Evolutionary conservation across 345 rosid species (phyloP).

Genomic region (Microthlaspi erraticum): DNA sequence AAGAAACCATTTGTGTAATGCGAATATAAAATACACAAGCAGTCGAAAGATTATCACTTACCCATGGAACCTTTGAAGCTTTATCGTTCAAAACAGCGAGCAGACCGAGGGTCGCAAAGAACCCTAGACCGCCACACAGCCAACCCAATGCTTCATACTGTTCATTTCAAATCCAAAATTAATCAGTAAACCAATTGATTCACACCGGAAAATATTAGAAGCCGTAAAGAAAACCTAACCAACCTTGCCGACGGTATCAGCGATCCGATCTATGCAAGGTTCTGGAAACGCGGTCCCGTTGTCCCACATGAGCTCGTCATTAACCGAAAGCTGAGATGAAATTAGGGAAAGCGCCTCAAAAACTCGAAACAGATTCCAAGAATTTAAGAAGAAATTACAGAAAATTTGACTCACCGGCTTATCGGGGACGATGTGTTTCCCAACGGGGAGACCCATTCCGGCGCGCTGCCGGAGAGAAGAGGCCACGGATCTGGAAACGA

Average conservation of each 20-base stretch:
- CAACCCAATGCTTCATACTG: constrained; percentile 98
- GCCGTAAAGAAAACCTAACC: neutral
- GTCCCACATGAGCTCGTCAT: constrained; percentile 95
- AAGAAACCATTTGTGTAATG: constrained; percentile 1
- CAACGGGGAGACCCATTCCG: constrained; percentile 97
- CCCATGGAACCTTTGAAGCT: constrained; percentile 88
- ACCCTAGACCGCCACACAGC: constrained; percentile 92
- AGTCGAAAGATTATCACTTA: constrained; percentile 49
- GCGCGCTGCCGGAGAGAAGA: constrained; percentile 86
- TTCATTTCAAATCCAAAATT: constrained; percentile 1
- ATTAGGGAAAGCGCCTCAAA: constrained; percentile 1
- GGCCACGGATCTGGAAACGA: constrained; percentile 68
- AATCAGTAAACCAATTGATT: neutral
- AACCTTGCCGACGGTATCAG: constrained; percentile 97
- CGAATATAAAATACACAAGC: neutral
- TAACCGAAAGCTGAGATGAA: constrained; percentile 65
- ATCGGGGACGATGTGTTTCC: constrained; percentile 94
- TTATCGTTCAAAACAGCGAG: constrained; percentile 86
- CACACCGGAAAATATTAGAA: neutral
- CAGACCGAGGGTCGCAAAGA: constrained; percentile 72
- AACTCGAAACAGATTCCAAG: neutral
- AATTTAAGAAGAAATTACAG: neutral
- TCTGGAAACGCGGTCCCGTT: constrained; percentile 92
- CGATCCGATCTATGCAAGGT: constrained; percentile 97
- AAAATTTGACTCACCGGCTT: constrained; percentile 66